Conservation (phyloP, 2,329 filamentous ascomycete species). For the Blastomyces silverae region DNA sequence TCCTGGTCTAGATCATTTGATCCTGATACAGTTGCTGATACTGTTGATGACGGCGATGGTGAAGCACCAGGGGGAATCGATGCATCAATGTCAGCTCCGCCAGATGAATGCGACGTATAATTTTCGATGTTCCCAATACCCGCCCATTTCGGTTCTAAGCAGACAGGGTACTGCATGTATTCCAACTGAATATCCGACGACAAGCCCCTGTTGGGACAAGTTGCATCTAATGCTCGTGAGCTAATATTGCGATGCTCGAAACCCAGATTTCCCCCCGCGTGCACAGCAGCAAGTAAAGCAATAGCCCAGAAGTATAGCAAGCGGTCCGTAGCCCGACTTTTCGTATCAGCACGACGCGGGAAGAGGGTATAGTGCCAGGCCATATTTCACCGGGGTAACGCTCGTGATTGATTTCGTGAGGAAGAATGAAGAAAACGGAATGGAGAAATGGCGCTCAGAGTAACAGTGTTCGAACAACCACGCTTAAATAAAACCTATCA, state of each 20-base stretch:
- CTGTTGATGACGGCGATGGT: neutral
- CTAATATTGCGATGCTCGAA: conserved; percentile 14
- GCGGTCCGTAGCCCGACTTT: neutral
- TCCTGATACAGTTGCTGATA: conserved; percentile 8
- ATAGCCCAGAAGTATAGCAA: conserved; percentile 7
- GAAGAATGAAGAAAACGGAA: neutral
- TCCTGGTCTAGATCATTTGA: conserved; percentile 36
- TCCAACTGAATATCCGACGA: conserved; percentile 21
- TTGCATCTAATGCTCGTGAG: conserved; percentile 19
- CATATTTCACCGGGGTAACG: neutral
- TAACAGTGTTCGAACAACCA: conserved; percentile 1
- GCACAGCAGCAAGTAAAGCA: conserved; percentile 7
- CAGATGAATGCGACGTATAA: conserved; percentile 14
- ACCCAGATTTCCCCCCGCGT: conserved; percentile 4
- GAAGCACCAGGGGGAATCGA: neutral
- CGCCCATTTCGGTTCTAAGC: conserved; percentile 24
- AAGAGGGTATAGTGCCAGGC: conserved; percentile 2
- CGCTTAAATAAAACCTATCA: conserved; percentile 7
- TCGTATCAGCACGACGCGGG: neutral
- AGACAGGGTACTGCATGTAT: conserved; percentile 26
- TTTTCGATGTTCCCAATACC: conserved; percentile 9
- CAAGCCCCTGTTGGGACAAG: conserved; percentile 23
- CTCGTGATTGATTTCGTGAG: neutral
- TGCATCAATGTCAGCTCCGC: neutral
- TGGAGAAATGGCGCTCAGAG: conserved; percentile 1